These are phyloP conservation scores for Raphidocelis subcapitata DNA, from an alignment of 139 green algal genomes.

Conservation along the genomic window DNA sequence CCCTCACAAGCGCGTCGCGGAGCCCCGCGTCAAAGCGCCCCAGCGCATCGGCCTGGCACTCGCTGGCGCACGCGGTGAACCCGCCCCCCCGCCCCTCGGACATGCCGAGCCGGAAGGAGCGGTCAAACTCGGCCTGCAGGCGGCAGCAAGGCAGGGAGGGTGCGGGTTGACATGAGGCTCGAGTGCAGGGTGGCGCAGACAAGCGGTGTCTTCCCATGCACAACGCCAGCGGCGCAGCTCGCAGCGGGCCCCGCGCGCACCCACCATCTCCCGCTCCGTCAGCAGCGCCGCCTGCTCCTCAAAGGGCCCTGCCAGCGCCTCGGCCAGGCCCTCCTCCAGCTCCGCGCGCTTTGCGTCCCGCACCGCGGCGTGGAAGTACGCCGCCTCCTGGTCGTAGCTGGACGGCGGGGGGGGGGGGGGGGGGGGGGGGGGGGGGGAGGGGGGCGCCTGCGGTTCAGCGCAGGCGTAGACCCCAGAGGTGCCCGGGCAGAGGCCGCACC, in stretches of 20 bases:
- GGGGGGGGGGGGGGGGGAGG: neutral
- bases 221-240: too few relatives aligned
- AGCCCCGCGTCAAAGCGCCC: slow-evolving; percentile 2
- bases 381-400: slow-evolving; percentile 87
- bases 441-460: too few relatives aligned
- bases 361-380: slow-evolving; percentile 84
- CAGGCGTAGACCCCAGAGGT: too few relatives aligned
- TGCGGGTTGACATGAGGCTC: too few relatives aligned
- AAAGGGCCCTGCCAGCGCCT: slow-evolving; percentile 43
- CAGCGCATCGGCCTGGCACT: slow-evolving; percentile 5
- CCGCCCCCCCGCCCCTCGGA: neutral
- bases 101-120: slow-evolving; percentile 41
- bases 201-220: too few relatives aligned
- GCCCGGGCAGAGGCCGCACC: too few relatives aligned
- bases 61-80: slow-evolving; percentile 6
- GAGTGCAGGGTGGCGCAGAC: too few relatives aligned
- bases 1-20: neutral
- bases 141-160: too few relatives aligned
- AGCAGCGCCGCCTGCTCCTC: slow-evolving; percentile 57
- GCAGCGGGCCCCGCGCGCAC: too few relatives aligned
- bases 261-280: slow-evolving; percentile 31
- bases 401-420: neutral
- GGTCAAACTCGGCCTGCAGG: slow-evolving; percentile 14
- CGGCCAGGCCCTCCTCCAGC: slow-evolving; percentile 54
- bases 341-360: slow-evolving; percentile 61